Conservation (phyloP, 805 yeast species). For the Ogataea thermomethanolica region DNA sequence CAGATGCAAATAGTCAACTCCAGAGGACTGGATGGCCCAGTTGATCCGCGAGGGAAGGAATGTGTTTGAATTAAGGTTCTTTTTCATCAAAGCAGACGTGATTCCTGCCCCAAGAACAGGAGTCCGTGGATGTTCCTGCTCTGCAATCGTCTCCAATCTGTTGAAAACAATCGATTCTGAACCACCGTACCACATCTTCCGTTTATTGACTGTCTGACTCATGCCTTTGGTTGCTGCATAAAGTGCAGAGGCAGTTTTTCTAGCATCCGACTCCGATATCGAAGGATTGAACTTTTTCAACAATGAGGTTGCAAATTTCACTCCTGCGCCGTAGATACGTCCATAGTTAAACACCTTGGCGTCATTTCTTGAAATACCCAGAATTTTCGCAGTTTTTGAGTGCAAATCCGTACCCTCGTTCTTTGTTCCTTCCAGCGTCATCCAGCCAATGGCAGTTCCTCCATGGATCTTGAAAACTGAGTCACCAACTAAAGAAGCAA, state of each 20-base stretch:
- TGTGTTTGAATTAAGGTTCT: slow-evolving; percentile 58
- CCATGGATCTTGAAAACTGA: slow-evolving; percentile 88
- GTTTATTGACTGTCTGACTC: slow-evolving; percentile 25
- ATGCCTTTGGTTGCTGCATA: slow-evolving; percentile 85
- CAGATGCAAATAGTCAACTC: slow-evolving; percentile 92
- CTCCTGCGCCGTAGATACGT: slow-evolving; percentile 96
- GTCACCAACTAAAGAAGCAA: slow-evolving; percentile 93
- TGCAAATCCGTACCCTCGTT: slow-evolving; percentile 90
- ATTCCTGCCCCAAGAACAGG: slow-evolving; percentile 94
- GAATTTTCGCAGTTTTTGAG: slow-evolving; percentile 84
- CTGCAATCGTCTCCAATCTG: slow-evolving; percentile 81
- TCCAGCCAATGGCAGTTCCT: slow-evolving; percentile 97
- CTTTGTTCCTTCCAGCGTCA: slow-evolving; percentile 96
- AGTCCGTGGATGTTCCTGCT: slow-evolving; percentile 74
- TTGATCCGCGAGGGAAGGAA: slow-evolving; percentile 89
- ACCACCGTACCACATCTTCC: slow-evolving; percentile 73
- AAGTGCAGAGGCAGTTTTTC: slow-evolving; percentile 55
- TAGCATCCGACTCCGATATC: slow-evolving; percentile 64
- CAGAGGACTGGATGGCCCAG: slow-evolving; percentile 98
- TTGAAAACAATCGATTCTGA: slow-evolving; percentile 92
- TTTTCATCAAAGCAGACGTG: slow-evolving; percentile 71
- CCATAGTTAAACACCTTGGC: slow-evolving; percentile 97
- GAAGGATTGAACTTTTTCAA: slow-evolving; percentile 78
- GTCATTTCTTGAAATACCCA: slow-evolving; percentile 85
- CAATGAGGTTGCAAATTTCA: slow-evolving; percentile 80